Percentiles rank a stretch among this genome's conserved stretches.
Evolutionary conservation across 1,284 basidiomycete genomes (phyloP).

Genomic region (Ceratobasidium sp.): DNA sequence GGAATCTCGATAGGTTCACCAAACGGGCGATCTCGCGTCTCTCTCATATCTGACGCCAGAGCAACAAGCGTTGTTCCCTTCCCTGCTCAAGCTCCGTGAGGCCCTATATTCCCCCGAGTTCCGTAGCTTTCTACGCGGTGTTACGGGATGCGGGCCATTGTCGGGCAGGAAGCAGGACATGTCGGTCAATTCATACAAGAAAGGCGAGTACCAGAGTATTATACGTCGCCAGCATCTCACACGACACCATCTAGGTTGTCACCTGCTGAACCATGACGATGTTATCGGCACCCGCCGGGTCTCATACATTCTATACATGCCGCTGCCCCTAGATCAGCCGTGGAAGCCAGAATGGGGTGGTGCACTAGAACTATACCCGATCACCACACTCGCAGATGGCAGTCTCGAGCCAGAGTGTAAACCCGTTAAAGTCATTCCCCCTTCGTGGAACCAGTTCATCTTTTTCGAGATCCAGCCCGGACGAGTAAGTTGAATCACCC

Average conservation of each 20-base stretch:
- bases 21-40: slow-evolving; percentile 96
- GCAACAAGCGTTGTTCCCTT: slow-evolving; percentile 80
- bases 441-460: slow-evolving; percentile 96
- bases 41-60: slow-evolving; percentile 80
- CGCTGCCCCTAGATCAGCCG: slow-evolving; percentile 74
- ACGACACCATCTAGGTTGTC: slow-evolving; percentile 71
- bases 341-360: slow-evolving; percentile 91
- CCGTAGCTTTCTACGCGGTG: slow-evolving; percentile 81
- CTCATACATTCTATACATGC: slow-evolving; percentile 98
- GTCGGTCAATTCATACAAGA: slow-evolving; percentile 91
- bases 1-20: slow-evolving; percentile 75
- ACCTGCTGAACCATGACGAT: slow-evolving; percentile 97
- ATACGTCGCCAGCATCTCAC: not conserved
- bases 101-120: slow-evolving; percentile 91
- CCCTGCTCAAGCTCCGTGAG: slow-evolving; percentile 83
- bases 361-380: slow-evolving; percentile 92
- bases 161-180: slow-evolving; percentile 95
- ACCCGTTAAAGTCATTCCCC: slow-evolving; percentile 71
- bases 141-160: slow-evolving; percentile 93
- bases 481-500: slow-evolving; percentile 3
- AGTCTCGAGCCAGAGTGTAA: slow-evolving; percentile 64
- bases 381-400: slow-evolving; percentile 3
- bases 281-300: slow-evolving; percentile 95
- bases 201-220: slow-evolving; percentile 51
- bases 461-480: slow-evolving; percentile 81